A percentile compares a stretch with the other conserved stretches of the same genome.
phyloP scores from a whole-genome alignment of 192 early-diverging fungal genomes.

The Entrophospora sp. region DNA sequence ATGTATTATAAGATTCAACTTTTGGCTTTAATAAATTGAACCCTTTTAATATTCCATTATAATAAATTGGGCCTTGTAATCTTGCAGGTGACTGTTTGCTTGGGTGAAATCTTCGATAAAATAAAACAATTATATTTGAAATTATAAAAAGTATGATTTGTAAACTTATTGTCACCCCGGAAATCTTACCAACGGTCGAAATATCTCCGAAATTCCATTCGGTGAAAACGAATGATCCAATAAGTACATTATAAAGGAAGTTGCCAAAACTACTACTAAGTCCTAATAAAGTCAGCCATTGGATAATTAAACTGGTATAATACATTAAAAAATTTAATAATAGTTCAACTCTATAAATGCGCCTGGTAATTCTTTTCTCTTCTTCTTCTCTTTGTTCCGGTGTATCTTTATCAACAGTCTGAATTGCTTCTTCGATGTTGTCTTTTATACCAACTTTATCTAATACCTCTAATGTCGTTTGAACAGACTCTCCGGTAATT shows the following conservation, averaged over 20 bases:
- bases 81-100: neutral
- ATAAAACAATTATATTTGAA: neutral
- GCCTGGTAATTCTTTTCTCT: neutral
- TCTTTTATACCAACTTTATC: neutral
- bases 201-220: constrained; percentile 6
- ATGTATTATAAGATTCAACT: neutral
- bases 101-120: no score
- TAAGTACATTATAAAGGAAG: neutral
- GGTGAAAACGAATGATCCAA: neutral
- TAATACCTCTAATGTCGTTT: neutral
- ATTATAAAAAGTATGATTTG: neutral
- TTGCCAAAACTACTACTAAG: neutral
- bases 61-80: neutral
- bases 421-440: neutral
- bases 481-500: neutral
- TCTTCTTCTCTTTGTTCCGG: neutral
- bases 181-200: neutral
- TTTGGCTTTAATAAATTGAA: neutral
- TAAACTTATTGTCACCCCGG: neutral
- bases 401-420: neutral
- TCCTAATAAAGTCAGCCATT: constrained; percentile 11
- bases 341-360: neutral
- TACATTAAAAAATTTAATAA: neutral
- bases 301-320: neutral
- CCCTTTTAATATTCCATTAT: neutral